Percentiles rank a stretch among this genome's conserved stretches.
phyloP scores from a whole-genome alignment of 2,329 filamentous ascomycete genomes.

The Lomentospora prolificans region DNA sequence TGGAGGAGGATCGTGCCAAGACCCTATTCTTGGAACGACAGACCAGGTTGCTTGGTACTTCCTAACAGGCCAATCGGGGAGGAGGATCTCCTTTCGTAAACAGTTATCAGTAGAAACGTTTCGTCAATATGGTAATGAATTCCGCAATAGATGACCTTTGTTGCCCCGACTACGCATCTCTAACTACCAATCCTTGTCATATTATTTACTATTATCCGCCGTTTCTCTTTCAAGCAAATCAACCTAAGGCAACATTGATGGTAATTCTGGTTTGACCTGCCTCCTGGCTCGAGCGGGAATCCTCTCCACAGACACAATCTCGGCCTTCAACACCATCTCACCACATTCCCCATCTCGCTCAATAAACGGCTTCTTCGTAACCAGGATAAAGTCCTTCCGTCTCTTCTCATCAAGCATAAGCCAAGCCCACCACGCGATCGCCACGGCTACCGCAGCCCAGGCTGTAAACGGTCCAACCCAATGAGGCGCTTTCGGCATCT shows the following conservation, averaged over 20 bases:
- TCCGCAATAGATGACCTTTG: too few species aligned
- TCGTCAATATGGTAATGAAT: too few species aligned
- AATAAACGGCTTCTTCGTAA: slow-evolving; percentile 4
- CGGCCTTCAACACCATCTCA: slow-evolving; percentile 7
- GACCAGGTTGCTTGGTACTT: slow-evolving; percentile 12
- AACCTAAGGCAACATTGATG: too few species aligned
- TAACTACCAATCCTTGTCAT: too few species aligned
- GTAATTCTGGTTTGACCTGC: too few species aligned
- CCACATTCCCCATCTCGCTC: slow-evolving; percentile 5
- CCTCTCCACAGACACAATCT: slow-evolving; percentile 4
- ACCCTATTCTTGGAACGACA: slow-evolving; percentile 18
- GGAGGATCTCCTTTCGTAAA: too few species aligned
- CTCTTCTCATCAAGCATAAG: slow-evolving; percentile 4
- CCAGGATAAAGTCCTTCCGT: slow-evolving; percentile 1
- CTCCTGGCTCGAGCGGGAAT: not conserved
- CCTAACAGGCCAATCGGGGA: not conserved
- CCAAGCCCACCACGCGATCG: slow-evolving; percentile 4
- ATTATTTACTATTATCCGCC: too few species aligned
- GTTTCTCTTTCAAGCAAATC: too few species aligned
- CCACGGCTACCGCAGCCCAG: not conserved
- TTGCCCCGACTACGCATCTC: too few species aligned
- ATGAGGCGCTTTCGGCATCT: not conserved
- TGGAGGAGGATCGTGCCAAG: slow-evolving; percentile 16
- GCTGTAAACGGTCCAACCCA: not conserved
- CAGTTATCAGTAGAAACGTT: too few species aligned